These are phyloP conservation scores for Neopestalotiopsis rosae DNA, from an alignment of 2,329 filamentous ascomycete species.

Conservation along the genomic window DNA sequence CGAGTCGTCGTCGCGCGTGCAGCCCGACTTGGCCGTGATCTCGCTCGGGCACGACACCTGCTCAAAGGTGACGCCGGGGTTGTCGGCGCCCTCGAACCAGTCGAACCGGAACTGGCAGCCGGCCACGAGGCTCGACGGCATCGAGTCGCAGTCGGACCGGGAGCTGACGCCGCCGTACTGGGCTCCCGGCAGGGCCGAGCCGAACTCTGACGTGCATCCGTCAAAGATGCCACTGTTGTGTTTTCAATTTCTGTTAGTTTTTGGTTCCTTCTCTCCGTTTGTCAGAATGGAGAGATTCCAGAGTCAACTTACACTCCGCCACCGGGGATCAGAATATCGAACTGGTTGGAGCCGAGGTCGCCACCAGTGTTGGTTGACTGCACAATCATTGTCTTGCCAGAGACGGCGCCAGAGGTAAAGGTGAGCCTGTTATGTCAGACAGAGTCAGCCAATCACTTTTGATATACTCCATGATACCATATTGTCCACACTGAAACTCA, in stretches of 20 bases:
- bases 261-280: neutral
- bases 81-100: slow-evolving; percentile 56
- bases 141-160: slow-evolving; percentile 46
- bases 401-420: slow-evolving; percentile 47
- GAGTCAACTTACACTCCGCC: slow-evolving; percentile 43
- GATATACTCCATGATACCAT: no score
- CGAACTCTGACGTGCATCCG: slow-evolving; percentile 48
- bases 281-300: neutral
- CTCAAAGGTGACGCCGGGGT: slow-evolving; percentile 50
- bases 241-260: neutral
- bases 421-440: slow-evolving; percentile 22
- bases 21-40: slow-evolving; percentile 49
- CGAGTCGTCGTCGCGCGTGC: slow-evolving; percentile 32
- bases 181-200: slow-evolving; percentile 42
- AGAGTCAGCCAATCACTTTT: neutral
- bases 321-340: slow-evolving; percentile 54
- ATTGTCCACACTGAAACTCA: slow-evolving; percentile 25
- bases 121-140: slow-evolving; percentile 47
- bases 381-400: slow-evolving; percentile 61
- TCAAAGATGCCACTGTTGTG: slow-evolving; percentile 46
- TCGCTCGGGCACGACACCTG: slow-evolving; percentile 53
- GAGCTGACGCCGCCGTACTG: slow-evolving; percentile 53
- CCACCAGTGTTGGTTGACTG: slow-evolving; percentile 63
- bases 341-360: slow-evolving; percentile 56
- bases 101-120: slow-evolving; percentile 60